Evolutionary conservation across 805 yeast species (phyloP), one percentile per base, ranked within the genome.

Genomic region (Kluyveromyces aestuarii): DNA sequence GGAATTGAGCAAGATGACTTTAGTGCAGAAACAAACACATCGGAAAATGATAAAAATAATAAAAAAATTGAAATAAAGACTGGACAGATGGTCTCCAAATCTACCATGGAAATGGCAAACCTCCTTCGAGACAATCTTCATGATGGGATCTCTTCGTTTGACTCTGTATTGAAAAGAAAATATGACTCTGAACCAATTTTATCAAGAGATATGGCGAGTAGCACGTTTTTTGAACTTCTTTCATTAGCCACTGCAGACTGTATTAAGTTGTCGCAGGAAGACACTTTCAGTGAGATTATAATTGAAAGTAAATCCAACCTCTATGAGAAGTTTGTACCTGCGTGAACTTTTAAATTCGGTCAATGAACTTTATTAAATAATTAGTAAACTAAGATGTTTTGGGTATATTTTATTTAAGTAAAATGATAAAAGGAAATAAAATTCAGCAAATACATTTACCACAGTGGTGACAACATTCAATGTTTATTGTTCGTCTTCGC

Each of bases 221-320:
- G 50, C 39, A 53, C 86, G 47, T 89, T 89, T 66, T 89, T 88
- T 58, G 95, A 89, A 62, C 63, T 89, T 61, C 71, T 89, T 55
- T 91, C 88, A 3, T 71, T 89, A 49, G 95, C 95, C 1, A 82
- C 93, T 6, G 73, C 80, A 41, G 89, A 84, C 55, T 82, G 91
- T 47, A 69, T 89, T 42, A 69, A 71, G 14, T 64, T 88, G 40
- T 66, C 77, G 37, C 96, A 87, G 67, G 71, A 73, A 8, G 70
- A 69, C 38, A 56, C 83, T 18, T 87, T 81, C 54, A 83, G 82
- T 5, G 78, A 75, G 37, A 81, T 87, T 49, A 55, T 53, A n/a
- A 72, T 86, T 37, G 61, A 65, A 18, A 68, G 78, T 10, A 77
- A 72, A 55, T 72, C 74, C 44, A 59, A 66, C 7, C 51, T 72